These are phyloP conservation scores for Fusarium annulatum DNA, from an alignment of 2,329 filamentous ascomycete species.

Conservation along the genomic window DNA sequence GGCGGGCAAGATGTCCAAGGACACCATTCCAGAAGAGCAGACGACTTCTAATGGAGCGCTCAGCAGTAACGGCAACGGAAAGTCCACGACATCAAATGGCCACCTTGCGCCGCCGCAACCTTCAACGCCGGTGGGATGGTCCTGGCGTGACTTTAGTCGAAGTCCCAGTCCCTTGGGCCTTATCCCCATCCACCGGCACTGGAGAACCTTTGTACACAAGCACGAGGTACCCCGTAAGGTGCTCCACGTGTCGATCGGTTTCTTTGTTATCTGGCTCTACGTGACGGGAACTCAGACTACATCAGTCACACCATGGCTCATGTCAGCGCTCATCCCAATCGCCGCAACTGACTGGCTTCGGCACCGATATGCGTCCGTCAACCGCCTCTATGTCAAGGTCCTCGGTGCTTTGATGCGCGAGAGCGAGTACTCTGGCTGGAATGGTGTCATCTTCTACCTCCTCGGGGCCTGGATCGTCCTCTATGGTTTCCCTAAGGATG, in stretches of 20 bases:
- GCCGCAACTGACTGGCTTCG: slow-evolving; percentile 83
- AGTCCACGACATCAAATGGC: slow-evolving; percentile 62
- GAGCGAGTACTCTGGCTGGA: slow-evolving; percentile 92
- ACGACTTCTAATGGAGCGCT: slow-evolving; percentile 46
- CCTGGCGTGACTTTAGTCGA: slow-evolving; percentile 88
- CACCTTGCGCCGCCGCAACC: slow-evolving; percentile 76
- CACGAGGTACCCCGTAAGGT: slow-evolving; percentile 96
- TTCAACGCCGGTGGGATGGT: slow-evolving; percentile 70
- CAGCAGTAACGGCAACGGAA: slow-evolving; percentile 50
- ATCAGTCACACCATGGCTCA: slow-evolving; percentile 85
- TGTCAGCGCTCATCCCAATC: slow-evolving; percentile 85
- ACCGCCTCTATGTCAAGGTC: slow-evolving; percentile 84
- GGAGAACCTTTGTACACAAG: slow-evolving; percentile 91
- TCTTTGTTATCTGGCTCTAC: slow-evolving; percentile 90
- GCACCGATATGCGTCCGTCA: slow-evolving; percentile 83
- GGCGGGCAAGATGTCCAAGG: slow-evolving; percentile 42
- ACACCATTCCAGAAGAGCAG: slow-evolving; percentile 34
- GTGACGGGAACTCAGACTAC: slow-evolving; percentile 79
- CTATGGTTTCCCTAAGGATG: slow-evolving; percentile 90
- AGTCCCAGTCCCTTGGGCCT: slow-evolving; percentile 93
- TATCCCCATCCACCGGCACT: slow-evolving; percentile 94
- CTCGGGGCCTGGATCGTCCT: slow-evolving; percentile 89
- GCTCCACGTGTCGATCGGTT: slow-evolving; percentile 95
- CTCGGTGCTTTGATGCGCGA: slow-evolving; percentile 96
- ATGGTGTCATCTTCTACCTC: slow-evolving; percentile 97